Conservation (phyloP, 2,329 filamentous ascomycete species). For the Cadophora luteo-olivacea region DNA sequence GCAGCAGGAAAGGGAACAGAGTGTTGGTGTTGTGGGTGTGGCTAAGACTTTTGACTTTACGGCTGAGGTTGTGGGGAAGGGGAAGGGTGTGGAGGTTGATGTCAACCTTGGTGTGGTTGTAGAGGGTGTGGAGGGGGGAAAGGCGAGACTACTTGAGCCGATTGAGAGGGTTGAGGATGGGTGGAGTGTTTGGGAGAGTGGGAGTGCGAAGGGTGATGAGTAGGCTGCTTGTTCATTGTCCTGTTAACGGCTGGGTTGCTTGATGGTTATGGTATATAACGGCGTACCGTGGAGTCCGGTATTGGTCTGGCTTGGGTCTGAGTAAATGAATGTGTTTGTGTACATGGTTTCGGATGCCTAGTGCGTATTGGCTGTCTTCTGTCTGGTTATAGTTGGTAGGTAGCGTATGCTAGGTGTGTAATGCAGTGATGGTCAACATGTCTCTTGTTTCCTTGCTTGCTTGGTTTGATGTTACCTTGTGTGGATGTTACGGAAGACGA, state of each 20-base stretch:
- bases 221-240: not conserved
- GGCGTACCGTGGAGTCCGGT: not conserved
- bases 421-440: slow-evolving; percentile 6
- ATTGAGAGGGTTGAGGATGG: slow-evolving; percentile 65
- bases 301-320: slow-evolving; percentile 9
- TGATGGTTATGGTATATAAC: not conserved
- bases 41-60: slow-evolving; percentile 37
- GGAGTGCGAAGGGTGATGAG: slow-evolving; percentile 63
- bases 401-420: slow-evolving; percentile 3
- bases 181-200: slow-evolving; percentile 76
- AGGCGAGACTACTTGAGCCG: slow-evolving; percentile 57
- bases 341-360: not conserved
- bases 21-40: not conserved
- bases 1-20: slow-evolving; percentile 25
- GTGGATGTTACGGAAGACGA: not conserved
- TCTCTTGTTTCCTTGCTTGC: not conserved
- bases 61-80: slow-evolving; percentile 41
- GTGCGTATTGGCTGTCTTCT: slow-evolving; percentile 2
- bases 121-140: slow-evolving; percentile 46
- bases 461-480: not conserved
- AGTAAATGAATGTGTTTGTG: not conserved
- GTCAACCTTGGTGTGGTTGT: slow-evolving; percentile 40
- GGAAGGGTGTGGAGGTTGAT: slow-evolving; percentile 43
- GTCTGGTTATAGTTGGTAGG: slow-evolving; percentile 12
- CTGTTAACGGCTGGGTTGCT: not conserved